phyloP scores from a whole-genome alignment of 2,329 filamentous ascomycete genomes.

The Sporothrix protearum region DNA sequence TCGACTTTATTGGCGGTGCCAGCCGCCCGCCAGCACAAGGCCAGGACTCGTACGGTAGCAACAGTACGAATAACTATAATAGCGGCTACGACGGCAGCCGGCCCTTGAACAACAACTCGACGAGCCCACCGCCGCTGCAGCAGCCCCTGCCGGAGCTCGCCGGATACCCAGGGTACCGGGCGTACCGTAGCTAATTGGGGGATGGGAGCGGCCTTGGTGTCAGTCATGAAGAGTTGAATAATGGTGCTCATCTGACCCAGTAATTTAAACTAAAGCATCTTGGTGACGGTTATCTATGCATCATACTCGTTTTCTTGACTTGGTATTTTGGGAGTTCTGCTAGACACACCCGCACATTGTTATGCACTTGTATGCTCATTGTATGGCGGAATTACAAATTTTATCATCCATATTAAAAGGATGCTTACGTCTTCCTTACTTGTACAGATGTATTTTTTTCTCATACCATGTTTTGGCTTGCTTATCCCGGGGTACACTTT shows the following conservation, averaged over 20 bases:
- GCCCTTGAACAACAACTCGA: conserved; percentile 6
- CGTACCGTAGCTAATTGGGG: conserved; percentile 32
- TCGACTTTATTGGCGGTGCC: conserved; percentile 28
- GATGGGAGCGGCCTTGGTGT: background rate
- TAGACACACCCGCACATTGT: conserved; percentile 18
- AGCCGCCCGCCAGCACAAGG: conserved; percentile 24
- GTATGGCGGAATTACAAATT: background rate
- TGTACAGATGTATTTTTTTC: background rate
- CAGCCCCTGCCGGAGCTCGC: conserved; percentile 27
- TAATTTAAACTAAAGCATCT: background rate
- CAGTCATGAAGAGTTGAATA: background rate
- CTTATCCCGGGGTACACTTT: background rate
- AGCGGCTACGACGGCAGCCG: background rate
- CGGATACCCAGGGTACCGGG: conserved; percentile 27
- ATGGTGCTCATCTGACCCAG: background rate
- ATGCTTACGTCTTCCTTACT: background rate
- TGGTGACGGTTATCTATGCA: background rate
- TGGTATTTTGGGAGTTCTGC: conserved; percentile 1
- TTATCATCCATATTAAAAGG: background rate
- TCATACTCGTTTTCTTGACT: background rate
- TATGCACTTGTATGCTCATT: too few relatives aligned
- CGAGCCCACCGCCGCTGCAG: conserved; percentile 23
- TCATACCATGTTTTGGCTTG: background rate
- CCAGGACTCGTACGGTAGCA: background rate
- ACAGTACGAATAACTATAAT: conserved; percentile 11